Conservation (phyloP, 176 grass and related monocot species). For the Musa itinerans region DNA sequence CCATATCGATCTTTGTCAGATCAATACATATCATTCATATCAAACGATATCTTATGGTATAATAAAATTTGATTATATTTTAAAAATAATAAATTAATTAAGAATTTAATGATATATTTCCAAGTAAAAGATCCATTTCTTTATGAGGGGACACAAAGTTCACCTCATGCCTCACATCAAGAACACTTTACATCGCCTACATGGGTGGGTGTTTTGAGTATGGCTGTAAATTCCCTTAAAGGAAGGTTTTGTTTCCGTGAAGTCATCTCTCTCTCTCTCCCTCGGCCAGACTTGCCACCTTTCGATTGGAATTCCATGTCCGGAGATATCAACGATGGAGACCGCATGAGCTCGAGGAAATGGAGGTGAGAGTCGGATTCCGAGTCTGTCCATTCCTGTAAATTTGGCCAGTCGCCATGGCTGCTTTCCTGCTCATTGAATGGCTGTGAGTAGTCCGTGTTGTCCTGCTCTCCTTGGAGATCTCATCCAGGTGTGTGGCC, state of each 20-base stretch:
- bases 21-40: fast-evolving
- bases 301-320: not conserved
- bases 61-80: no score
- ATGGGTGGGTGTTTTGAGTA: not conserved
- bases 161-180: not conserved
- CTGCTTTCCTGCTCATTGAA: not conserved
- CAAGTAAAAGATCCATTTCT: not conserved
- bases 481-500: not conserved
- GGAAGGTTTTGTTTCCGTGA: not conserved
- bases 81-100: no score
- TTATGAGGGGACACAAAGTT: not conserved
- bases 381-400: not conserved
- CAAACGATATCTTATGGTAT: fast-evolving
- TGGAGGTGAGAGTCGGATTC: not conserved
- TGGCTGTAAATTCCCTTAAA: not conserved
- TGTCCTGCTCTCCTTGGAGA: not conserved
- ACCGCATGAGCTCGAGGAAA: not conserved
- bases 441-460: not conserved
- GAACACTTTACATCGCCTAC: not conserved
- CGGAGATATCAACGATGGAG: not conserved
- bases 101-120: no score
- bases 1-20: no score
- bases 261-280: not conserved
- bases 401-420: not conserved
- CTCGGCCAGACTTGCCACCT: not conserved